Evolutionary conservation across 2,329 filamentous ascomycete genomes (phyloP), one percentile per base, ranked within the genome.

Genomic region (Waltergamsia citrina): DNA sequence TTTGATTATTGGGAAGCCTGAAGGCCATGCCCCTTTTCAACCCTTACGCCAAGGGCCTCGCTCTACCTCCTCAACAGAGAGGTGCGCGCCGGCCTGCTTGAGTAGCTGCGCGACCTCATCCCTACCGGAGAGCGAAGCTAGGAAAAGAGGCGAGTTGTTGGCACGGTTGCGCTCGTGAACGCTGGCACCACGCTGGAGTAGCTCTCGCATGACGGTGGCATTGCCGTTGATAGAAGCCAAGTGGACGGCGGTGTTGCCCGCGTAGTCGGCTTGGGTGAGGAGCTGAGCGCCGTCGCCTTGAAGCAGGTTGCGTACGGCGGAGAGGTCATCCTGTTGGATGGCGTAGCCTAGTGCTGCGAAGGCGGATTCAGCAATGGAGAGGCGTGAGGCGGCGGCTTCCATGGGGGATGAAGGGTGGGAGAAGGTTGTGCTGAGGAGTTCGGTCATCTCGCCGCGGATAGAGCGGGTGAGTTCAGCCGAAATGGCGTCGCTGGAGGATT

Each of bases 391-490:
- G 14, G 56, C 57, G 33, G 54, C 51, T 36, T 65, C 64, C 29
- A 67, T 50, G 23, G 57, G 67, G 28, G 68, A 73, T 18, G 74
- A 67, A 0, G 83, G 84, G 50, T 90, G 85, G 24, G 81, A 74
- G 59, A 93, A 93, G 40, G 80, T 75, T 10, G 83, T 82, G 29
- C 71, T 66, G 7, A 75, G 69, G 35, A 76, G 72, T 56, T 87
- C 84, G 9, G 85, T 94, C 59, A 94, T 74, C 61, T 95, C 88
- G 29, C 88, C 88, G 32, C 85, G 75, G 16, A 94, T 67, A 9
- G 82, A 85, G 17, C 70, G 60, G 6, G 82, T 78, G 75, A 94
- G 93, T 40, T 70, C 69, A 40, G 65, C 66, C 4, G 77, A 69
- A 19, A 94, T 77, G 16, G 85, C 78, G 34, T 70, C 63, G 7